Base-by-base conservation (phyloP, 441 rosid species). In the Mallotus japonicus region DNA sequence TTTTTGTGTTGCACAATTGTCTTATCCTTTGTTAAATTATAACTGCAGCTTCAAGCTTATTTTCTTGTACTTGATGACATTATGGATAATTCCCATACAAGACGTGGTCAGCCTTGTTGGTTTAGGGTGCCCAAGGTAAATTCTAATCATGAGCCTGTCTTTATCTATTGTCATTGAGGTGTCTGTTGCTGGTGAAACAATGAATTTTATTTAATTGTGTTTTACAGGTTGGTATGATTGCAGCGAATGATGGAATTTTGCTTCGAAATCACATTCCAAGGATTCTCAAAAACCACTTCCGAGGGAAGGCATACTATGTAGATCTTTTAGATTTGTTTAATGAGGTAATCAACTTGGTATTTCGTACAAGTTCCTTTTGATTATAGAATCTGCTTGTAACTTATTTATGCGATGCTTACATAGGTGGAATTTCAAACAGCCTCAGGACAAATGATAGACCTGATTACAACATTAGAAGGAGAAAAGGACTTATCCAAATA, bases 81-180 rank as follows among this genome's bases (percentile, higher is more conserved):
- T 54, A 93, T 93, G 97, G 98, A 93, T 73, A 79, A 70, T 76
- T 88, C 98, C 69, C 90, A 91, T 72, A 93, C 95, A n/a, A 85
- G 98, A 3, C 96, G 96, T 80, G 95, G 92, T 70, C 98, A 88
- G 22, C 92, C 97, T 76, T 91, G 95, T 78, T 93, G 98, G 97
- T 93, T 87, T 78, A 85, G 96, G 82, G 61, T 88, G 71, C 94
- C 94, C 73, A 85, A 93, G 92, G 97, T 91, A 61, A 61, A 76
- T 68, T 24, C 28, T 24, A 24, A 24, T 15, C n/a, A 67, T 19
- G 69, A 67, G 37, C 65, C 15, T 62, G 46, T 22, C 40, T 42
- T 64, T 7, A 49, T 59, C 5, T 17, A 6, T 65, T 17, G 24
- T 14, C 16, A 10, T 42, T 58, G 3, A 61, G 68, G 42, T 67